Evolutionary conservation across 1,284 basidiomycete species (phyloP).

Genomic region (Neonothopanus nambi): DNA sequence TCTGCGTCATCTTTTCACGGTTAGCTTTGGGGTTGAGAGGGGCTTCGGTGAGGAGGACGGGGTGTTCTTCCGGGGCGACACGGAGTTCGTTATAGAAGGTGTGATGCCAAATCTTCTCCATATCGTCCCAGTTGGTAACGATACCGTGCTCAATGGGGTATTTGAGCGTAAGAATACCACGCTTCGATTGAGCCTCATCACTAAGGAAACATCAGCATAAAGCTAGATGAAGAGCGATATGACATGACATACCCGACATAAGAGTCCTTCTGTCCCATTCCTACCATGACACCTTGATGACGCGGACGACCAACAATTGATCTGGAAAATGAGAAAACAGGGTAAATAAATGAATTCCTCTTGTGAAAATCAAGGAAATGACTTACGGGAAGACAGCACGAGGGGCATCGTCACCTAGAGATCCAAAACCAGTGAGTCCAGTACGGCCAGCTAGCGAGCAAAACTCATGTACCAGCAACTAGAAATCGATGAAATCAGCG

Average conservation of each 20-base stretch:
- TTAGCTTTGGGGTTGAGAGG: conserved; percentile 89
- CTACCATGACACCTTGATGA: conserved; percentile 88
- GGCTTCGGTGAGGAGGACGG: conserved; percentile 87
- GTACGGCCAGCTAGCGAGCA: not conserved
- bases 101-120: conserved; percentile 93
- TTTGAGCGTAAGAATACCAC: conserved; percentile 89
- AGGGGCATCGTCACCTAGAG: conserved; percentile 69
- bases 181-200: conserved; percentile 90
- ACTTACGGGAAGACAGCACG: conserved; percentile 73
- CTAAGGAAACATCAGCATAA: conserved; percentile 30
- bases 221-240: not conserved
- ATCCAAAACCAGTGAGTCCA: not conserved
- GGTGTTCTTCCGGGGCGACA: conserved; percentile 83
- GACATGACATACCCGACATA: conserved; percentile 64
- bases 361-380: conserved; percentile 17
- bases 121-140: conserved; percentile 94
- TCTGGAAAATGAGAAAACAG: conserved; percentile 31
- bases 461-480: conserved; percentile 34
- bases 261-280: conserved; percentile 80
- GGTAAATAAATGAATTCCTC: not conserved
- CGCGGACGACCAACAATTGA: conserved; percentile 87
- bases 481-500: conserved; percentile 14
- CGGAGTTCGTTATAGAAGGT: conserved; percentile 85
- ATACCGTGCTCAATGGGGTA: conserved; percentile 81
- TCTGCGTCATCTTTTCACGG: conserved; percentile 94